A percentile compares a stretch with the other conserved stretches of the same genome.
phyloP scores from a whole-genome alignment of 768 basidiomycete species.

The Pisolithus microcarpus region DNA sequence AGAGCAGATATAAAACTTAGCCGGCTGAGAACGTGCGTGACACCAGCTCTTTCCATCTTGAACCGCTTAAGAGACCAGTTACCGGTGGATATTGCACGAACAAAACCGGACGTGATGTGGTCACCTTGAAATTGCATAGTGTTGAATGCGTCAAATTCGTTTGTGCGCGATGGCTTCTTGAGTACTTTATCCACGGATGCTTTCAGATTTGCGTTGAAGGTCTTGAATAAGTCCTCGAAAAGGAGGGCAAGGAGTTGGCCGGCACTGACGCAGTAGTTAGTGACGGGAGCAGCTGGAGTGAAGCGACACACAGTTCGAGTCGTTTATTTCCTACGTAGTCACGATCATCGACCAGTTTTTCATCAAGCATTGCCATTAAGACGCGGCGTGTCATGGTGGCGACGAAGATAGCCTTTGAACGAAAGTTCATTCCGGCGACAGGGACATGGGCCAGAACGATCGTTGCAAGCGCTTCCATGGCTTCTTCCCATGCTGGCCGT shows the following conservation, averaged over 20 bases:
- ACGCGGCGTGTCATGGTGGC: conserved; percentile 97
- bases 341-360: conserved; percentile 95
- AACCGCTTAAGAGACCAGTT: conserved; percentile 99
- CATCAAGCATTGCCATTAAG: conserved; percentile 93
- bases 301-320: conserved; percentile 76
- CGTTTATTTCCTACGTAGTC: conserved; percentile 99
- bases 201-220: conserved; percentile 94
- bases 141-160: conserved; percentile 90
- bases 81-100: conserved; percentile 95
- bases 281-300: conserved; percentile 5
- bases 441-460: conserved; percentile 97
- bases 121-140: conserved; percentile 96
- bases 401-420: conserved; percentile 92
- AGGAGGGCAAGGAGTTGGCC: conserved; percentile 92
- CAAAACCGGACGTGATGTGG: conserved; percentile 91
- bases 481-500: conserved; percentile 88
- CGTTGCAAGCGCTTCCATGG: conserved; percentile 91
- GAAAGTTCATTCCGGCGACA: conserved; percentile 80
- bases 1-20: conserved; percentile 95
- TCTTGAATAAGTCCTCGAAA: conserved; percentile 98
- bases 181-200: conserved; percentile 93
- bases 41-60: conserved; percentile 98
- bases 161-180: conserved; percentile 91
- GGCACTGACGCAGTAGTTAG: conserved; percentile 47
- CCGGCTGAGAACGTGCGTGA: conserved; percentile 94